Base-by-base conservation (phyloP, 2,329 filamentous ascomycete genomes). In the Aotearoamyces nothofagi region DNA sequence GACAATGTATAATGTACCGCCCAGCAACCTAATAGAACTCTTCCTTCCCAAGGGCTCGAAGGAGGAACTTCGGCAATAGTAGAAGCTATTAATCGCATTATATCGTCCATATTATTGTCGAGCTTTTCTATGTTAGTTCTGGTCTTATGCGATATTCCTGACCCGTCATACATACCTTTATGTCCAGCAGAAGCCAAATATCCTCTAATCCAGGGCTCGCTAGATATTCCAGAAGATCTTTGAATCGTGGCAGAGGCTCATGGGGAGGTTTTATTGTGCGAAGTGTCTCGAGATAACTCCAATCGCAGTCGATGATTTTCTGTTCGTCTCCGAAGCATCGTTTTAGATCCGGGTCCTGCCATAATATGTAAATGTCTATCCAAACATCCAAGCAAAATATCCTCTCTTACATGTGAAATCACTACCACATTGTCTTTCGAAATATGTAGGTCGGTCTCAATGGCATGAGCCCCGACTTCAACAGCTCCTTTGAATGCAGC, bases 361-460 rank as follows among this genome's bases (percentile, higher is more conserved):
- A n/a, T n/a, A n/a, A n/a, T n/a, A n/a, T n/a, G n/a, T n/a, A n/a
- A n/a, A n/a, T n/a, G n/a, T n/a, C n/a, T n/a, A n/a, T n/a, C n/a
- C n/a, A n/a, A n/a, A n/a, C n/a, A n/a, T n/a, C n/a, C n/a, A n/a
- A n/a, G n/a, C n/a, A n/a, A n/a, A n/a, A n/a, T 20, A 20, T 7
- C 8, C 7, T 7, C 19, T n/a, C 37, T 34, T 54, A 81, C 78
- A 59, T 92, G 84, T 25, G 78, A 82, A 22, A 96, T 56, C 7
- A 96, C 81, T 1, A 92, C 78, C 0, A 92, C 74, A 5, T 77
- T 75, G 45, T 96, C 87, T 36, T 66, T 71, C 9, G 81, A 76
- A 17, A 94, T 55, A 49, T 92, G 86, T 6, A 94, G 54, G 45
- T 96, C 87, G 11, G 83, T 92, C 57, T 96, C 87, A 15, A 96